Base-by-base conservation (phyloP, 768 basidiomycete species). In the Xerocomellus amylosporus region DNA sequence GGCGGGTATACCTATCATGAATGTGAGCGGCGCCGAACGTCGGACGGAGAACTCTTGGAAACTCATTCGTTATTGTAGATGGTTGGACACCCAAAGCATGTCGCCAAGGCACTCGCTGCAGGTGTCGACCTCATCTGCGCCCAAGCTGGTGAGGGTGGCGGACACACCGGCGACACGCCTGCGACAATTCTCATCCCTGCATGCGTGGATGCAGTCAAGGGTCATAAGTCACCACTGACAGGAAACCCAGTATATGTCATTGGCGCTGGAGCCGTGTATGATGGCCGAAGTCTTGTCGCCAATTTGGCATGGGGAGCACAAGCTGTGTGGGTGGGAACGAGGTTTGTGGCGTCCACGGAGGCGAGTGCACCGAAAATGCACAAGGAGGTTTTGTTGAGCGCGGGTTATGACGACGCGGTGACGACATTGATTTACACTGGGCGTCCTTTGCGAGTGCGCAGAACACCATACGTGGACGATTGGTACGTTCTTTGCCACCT, bases 81-180 rank as follows among this genome's bases (percentile, higher is more conserved):
- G 90, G 87, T 96, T 54, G 94, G 94, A n/a, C 90, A 93, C 66
- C 93, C 93, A 13, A 96, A 93, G 67, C 90, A 93, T 68, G 89
- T 89, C 42, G 58, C 75, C 44, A 90, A 89, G 69, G 90, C 90
- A 8, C 80, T 96, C 31, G 89, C 80, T 4, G 86, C 78, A 34
- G 95, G 94, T 34, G 88, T 91, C 31, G 94, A 98, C 65, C 76
- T 98, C 56, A 95, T 98, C 67, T 97, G 94, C 64, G 93, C 93
- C 4, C 93, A 96, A 73, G 93, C 88, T 2, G 90, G 92, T 24
- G 94, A 97, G 73, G 94, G 90, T 36, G 92, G 93, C 49, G 90
- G 90, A 14, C 85, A 86, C 76, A 96, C 94, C 0, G 94, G 94
- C 22, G 86, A 90, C 58, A 83, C 86, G 9, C 82, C 93, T 2